phyloP scores from a whole-genome alignment of 2,329 filamentous ascomycete species.

The Apiospora kogelbergensis region DNA sequence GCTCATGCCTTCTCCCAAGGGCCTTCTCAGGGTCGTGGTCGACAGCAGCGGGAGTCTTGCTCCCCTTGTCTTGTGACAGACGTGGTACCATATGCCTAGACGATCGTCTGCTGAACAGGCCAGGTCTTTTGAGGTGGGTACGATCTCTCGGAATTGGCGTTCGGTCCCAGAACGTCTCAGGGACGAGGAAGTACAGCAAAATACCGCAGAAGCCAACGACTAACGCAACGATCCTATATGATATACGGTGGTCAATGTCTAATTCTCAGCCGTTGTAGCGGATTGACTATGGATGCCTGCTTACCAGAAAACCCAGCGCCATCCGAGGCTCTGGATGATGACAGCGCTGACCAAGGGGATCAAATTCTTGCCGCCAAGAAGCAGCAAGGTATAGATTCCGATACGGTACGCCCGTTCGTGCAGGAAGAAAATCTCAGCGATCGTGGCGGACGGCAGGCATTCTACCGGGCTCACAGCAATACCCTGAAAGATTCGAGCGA shows the following conservation, averaged over 20 bases:
- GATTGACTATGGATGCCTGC: constrained; percentile 28
- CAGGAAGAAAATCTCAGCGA: constrained; percentile 94
- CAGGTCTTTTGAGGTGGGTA: constrained; percentile 40
- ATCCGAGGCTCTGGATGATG: constrained; percentile 74
- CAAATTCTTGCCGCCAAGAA: constrained; percentile 89
- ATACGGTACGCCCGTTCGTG: constrained; percentile 92
- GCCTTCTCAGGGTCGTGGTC: neutral
- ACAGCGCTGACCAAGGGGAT: constrained; percentile 83
- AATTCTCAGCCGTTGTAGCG: neutral
- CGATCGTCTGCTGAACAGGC: constrained; percentile 48
- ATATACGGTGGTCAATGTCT: neutral
- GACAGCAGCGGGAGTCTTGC: neutral
- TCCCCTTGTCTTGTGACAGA: neutral
- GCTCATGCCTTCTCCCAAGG: constrained; percentile 15
- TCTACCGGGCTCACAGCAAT: constrained; percentile 88
- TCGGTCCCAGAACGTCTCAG: constrained; percentile 94
- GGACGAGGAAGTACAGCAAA: constrained; percentile 85
- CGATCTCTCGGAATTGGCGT: constrained; percentile 54
- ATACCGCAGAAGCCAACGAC: constrained; percentile 69
- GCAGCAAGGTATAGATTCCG: constrained; percentile 86
- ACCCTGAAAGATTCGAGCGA: constrained; percentile 85
- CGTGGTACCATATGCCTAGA: constrained; percentile 27
- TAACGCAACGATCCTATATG: constrained; percentile 72
- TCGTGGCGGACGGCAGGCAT: constrained; percentile 87
- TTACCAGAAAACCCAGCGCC: constrained; percentile 91